Conservation (phyloP, 176 grass and related monocot genomes). For the Metroxylon sagu region DNA sequence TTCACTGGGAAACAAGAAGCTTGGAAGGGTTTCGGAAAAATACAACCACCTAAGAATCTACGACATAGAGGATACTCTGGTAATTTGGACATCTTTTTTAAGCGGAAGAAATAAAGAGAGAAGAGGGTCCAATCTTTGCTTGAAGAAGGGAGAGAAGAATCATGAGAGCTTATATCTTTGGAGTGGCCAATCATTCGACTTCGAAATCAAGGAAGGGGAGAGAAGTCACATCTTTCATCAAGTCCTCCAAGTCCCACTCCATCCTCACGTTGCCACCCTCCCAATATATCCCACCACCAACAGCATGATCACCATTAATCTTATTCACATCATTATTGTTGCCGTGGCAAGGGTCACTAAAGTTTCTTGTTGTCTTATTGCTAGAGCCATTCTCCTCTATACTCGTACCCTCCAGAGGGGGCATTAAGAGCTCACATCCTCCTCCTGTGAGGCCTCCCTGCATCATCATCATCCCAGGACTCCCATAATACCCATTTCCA, state of each 20-base stretch:
- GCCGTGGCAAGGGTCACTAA: neutral
- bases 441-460: slow-evolving; percentile 28
- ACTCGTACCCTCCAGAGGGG: slow-evolving; percentile 47
- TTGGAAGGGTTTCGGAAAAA: too few species aligned
- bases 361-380: slow-evolving; percentile 11
- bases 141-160: too few species aligned
- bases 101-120: too few species aligned
- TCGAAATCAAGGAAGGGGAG: slow-evolving; percentile 99
- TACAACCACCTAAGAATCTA: too few species aligned
- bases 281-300: slow-evolving; percentile 27
- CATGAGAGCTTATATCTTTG: slow-evolving; percentile 10
- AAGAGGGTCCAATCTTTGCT: too few species aligned
- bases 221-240: slow-evolving; percentile 94
- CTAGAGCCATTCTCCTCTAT: slow-evolving; percentile 18
- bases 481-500: slow-evolving; percentile 20
- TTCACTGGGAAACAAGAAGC: too few species aligned
- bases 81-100: too few species aligned
- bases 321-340: slow-evolving; percentile 28
- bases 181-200: slow-evolving; percentile 71
- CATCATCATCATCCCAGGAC: slow-evolving; percentile 31
- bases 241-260: slow-evolving; percentile 93
- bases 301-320: slow-evolving; percentile 16
- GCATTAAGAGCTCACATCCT: slow-evolving; percentile 31
- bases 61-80: too few species aligned
- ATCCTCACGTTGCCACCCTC: slow-evolving; percentile 44